Percentiles rank a stretch among this genome's conserved stretches.
These are phyloP conservation scores for Exophiala sideris DNA, from an alignment of 2,329 filamentous ascomycete species.

Conservation along the genomic window DNA sequence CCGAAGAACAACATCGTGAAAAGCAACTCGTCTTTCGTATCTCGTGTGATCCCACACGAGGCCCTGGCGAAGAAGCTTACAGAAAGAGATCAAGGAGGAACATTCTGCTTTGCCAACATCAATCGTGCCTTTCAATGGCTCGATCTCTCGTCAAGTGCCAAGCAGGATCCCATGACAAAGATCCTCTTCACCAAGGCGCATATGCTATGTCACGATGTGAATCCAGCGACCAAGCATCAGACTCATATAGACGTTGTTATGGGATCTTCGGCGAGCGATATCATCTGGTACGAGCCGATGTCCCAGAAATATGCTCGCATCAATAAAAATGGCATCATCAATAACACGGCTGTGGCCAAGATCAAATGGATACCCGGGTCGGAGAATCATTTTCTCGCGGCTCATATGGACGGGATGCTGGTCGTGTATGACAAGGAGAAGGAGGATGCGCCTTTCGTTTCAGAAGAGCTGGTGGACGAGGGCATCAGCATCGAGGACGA, in stretches of 20 bases:
- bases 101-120: slow-evolving; percentile 92
- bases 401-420: slow-evolving; percentile 85
- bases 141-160: slow-evolving; percentile 67
- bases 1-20: slow-evolving; percentile 98
- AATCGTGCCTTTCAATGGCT: slow-evolving; percentile 96
- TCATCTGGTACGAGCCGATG: slow-evolving; percentile 98
- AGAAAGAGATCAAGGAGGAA: slow-evolving; percentile 72
- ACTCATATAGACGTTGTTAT: slow-evolving; percentile 87
- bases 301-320: slow-evolving; percentile 92
- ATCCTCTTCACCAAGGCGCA: slow-evolving; percentile 96
- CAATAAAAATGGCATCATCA: slow-evolving; percentile 95
- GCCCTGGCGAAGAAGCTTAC: slow-evolving; percentile 70
- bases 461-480: slow-evolving; percentile 57
- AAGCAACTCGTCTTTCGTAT: slow-evolving; percentile 97
- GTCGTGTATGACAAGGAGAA: slow-evolving; percentile 98
- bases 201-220: slow-evolving; percentile 90
- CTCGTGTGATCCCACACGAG: slow-evolving; percentile 90
- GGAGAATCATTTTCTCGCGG: slow-evolving; percentile 86
- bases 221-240: slow-evolving; percentile 71
- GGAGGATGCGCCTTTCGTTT: slow-evolving; percentile 75
- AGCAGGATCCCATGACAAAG: slow-evolving; percentile 89
- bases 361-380: slow-evolving; percentile 94
- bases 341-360: slow-evolving; percentile 76
- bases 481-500: slow-evolving; percentile 34
- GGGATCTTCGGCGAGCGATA: slow-evolving; percentile 93